Percentiles rank a stretch among this genome's conserved stretches.
Conservation (phyloP, 2,329 filamentous ascomycete species). For the Penicillium sp. region DNA sequence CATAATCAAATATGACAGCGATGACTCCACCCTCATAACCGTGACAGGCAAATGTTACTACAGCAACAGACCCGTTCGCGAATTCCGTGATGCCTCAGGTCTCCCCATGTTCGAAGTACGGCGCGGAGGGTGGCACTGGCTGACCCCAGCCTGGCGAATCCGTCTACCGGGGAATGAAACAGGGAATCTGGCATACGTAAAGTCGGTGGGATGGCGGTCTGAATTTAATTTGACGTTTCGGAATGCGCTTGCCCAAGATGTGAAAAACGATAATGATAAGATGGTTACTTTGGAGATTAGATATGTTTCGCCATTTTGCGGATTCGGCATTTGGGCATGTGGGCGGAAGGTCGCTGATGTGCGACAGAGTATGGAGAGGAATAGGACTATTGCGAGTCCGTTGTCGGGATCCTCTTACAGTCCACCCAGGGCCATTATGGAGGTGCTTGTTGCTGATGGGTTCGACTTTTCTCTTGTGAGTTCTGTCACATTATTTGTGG, state of each 20-base stretch:
- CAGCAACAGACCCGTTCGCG: constrained; percentile 22
- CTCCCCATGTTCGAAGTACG: constrained; percentile 31
- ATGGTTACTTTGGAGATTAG: constrained; percentile 17
- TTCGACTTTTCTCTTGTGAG: constrained; percentile 16
- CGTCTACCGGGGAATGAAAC: constrained; percentile 24
- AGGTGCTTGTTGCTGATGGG: constrained; percentile 11
- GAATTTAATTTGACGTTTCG: constrained; percentile 24
- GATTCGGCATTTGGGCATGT: neutral
- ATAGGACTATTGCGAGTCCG: neutral
- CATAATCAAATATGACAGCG: constrained; percentile 17
- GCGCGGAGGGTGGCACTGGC: neutral
- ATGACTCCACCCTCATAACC: constrained; percentile 25
- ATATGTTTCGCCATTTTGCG: neutral
- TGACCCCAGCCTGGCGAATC: constrained; percentile 15
- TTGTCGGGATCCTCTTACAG: neutral
- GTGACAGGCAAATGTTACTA: constrained; percentile 29
- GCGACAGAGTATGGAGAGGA: constrained; percentile 14
- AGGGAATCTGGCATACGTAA: constrained; percentile 14
- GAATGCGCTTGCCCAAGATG: constrained; percentile 21
- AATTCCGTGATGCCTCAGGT: constrained; percentile 30
- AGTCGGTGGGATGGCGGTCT: constrained; percentile 2
- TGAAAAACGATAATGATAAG: constrained; percentile 17
- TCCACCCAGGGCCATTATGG: constrained; percentile 5
- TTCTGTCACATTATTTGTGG: neutral
- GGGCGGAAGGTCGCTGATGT: constrained; percentile 13